Conservation (phyloP, 2,329 filamentous ascomycete genomes). For the Pleomassaria siparia region DNA sequence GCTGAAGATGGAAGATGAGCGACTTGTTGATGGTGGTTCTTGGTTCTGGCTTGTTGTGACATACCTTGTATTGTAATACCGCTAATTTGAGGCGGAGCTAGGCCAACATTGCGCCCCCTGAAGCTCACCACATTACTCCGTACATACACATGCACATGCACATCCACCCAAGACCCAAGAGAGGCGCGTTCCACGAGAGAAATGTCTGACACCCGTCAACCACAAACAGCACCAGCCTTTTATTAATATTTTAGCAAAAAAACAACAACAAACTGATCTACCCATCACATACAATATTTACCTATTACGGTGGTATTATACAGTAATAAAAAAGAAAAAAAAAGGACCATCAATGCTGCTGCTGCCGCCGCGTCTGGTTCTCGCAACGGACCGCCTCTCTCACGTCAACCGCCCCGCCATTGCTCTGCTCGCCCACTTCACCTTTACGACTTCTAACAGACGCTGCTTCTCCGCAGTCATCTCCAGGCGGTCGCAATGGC, state of each 20-base stretch:
- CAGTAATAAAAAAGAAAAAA: no score
- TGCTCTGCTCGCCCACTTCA: background rate
- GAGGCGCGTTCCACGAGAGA: no score
- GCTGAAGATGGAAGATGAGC: slow-evolving; percentile 10
- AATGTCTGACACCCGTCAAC: no score
- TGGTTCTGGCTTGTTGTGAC: slow-evolving; percentile 1
- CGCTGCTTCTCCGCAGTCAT: slow-evolving; percentile 26
- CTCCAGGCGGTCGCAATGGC: slow-evolving; percentile 19
- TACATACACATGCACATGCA: no score
- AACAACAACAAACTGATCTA: no score
- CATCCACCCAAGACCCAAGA: no score
- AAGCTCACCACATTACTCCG: no score
- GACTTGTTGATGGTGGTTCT: background rate
- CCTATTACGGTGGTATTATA: no score
- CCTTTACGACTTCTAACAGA: background rate
- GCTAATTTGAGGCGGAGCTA: slow-evolving; percentile 7
- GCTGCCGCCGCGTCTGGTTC: slow-evolving; percentile 5
- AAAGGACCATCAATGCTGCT: slow-evolving; percentile 24
- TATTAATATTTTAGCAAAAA: background rate
- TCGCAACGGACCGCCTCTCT: background rate
- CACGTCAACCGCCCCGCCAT: background rate
- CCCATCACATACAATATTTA: no score
- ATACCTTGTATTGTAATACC: no score
- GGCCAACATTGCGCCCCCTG: no score
- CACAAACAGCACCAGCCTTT: no score